A percentile compares a stretch with the other conserved stretches of the same genome.
Evolutionary conservation across 805 yeast genomes (phyloP).

Genomic region (Kodamaea lidongshanica): DNA sequence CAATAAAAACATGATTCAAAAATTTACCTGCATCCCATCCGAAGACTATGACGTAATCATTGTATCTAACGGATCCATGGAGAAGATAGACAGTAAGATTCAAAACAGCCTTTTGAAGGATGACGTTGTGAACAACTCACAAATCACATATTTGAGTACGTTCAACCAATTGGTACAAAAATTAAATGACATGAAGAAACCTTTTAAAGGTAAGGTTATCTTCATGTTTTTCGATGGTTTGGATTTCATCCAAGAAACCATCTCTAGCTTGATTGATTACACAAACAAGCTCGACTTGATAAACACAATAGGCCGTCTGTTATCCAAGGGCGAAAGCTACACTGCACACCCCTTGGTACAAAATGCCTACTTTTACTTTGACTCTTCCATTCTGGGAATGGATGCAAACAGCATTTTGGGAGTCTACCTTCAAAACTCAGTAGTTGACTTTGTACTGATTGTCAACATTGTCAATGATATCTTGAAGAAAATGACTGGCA

Average conservation of each 20-base stretch:
- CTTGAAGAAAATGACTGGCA: slow-evolving; percentile 27
- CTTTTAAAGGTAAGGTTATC: slow-evolving; percentile 25
- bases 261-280: slow-evolving; percentile 27
- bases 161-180: slow-evolving; percentile 17
- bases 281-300: slow-evolving; percentile 10
- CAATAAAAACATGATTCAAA: slow-evolving; percentile 30
- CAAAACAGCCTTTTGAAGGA: slow-evolving; percentile 8
- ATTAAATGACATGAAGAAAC: slow-evolving; percentile 9
- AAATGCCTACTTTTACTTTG: slow-evolving; percentile 31
- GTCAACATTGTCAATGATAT: slow-evolving; percentile 30
- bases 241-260: slow-evolving; percentile 24
- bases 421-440: slow-evolving; percentile 12
- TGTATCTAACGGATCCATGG: slow-evolving; percentile 29
- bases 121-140: slow-evolving; percentile 18
- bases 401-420: slow-evolving; percentile 9
- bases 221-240: slow-evolving; percentile 36
- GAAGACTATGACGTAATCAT: slow-evolving; percentile 29
- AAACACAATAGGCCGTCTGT: slow-evolving; percentile 3
- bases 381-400: slow-evolving; percentile 17
- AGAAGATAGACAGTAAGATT: slow-evolving; percentile 23
- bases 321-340: slow-evolving; percentile 1
- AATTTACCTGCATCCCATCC: slow-evolving; percentile 28
- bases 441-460: slow-evolving; percentile 19
- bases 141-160: slow-evolving; percentile 21
- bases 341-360: slow-evolving; percentile 10